These are phyloP conservation scores for Powellomyces hirtus DNA, from an alignment of 192 early-diverging fungal genomes.

Conservation along the genomic window DNA sequence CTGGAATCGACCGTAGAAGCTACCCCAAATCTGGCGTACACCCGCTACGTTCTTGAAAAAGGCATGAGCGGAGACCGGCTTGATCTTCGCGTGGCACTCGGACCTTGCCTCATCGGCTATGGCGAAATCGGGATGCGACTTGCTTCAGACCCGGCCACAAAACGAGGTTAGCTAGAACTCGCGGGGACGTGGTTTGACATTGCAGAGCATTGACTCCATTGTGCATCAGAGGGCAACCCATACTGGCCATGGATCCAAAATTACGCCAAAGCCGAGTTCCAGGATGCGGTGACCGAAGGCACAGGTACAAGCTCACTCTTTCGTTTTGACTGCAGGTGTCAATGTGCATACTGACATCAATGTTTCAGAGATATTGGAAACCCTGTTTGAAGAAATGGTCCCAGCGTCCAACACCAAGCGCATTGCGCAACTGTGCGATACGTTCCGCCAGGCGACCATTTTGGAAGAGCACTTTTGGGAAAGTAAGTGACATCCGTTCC, in stretches of 20 bases:
- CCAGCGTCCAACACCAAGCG: constrained; percentile 49
- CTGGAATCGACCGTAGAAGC: constrained; percentile 69
- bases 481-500: no score
- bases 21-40: constrained; percentile 77
- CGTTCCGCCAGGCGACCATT: constrained; percentile 64
- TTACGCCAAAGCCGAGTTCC: constrained; percentile 69
- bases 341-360: no score
- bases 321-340: constrained; percentile 8
- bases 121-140: constrained; percentile 70
- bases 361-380: no score
- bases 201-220: neutral
- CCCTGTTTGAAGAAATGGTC: constrained; percentile 46
- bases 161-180: constrained; percentile 34
- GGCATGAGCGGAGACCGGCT: constrained; percentile 64
- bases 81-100: constrained; percentile 78
- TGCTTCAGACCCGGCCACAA: constrained; percentile 63
- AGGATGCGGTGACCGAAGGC: constrained; percentile 58
- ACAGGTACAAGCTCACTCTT: constrained; percentile 15
- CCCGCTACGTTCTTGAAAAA: constrained; percentile 74
- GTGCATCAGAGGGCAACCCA: constrained; percentile 63
- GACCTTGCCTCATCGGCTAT: constrained; percentile 81
- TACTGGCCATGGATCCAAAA: constrained; percentile 80
- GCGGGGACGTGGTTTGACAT: neutral
- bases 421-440: constrained; percentile 61
- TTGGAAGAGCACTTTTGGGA: constrained; percentile 82